phyloP scores from a whole-genome alignment of 352 stramenopile genomes.

The Achlya hypogyna region DNA sequence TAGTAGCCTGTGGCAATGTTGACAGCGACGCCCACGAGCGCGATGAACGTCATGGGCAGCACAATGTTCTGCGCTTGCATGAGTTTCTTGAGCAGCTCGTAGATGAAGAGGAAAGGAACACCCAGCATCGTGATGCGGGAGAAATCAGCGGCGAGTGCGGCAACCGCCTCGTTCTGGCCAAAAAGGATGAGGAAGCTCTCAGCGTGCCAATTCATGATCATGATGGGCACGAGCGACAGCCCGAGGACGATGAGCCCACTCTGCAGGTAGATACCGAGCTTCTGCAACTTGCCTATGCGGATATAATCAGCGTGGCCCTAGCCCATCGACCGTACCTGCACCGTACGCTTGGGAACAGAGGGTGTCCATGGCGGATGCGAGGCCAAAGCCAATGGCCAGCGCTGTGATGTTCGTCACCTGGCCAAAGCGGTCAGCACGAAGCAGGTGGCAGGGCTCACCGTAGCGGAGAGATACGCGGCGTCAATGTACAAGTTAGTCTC shows the following conservation, averaged over 20 bases:
- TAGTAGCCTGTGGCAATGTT: conserved; percentile 69
- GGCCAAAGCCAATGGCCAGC: conserved; percentile 60
- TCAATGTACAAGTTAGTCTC: conserved; percentile 48
- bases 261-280: conserved; percentile 82
- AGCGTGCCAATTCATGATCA: conserved; percentile 70
- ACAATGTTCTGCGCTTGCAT: conserved; percentile 82
- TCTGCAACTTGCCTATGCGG: conserved; percentile 29
- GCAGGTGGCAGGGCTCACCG: conserved; percentile 19
- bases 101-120: conserved; percentile 75
- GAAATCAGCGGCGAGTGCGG: conserved; percentile 61
- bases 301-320: background rate
- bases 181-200: conserved; percentile 47
- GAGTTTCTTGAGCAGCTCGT: conserved; percentile 81
- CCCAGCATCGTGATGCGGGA: conserved; percentile 48
- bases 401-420: conserved; percentile 76
- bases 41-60: conserved; percentile 72
- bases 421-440: background rate
- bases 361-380: conserved; percentile 84
- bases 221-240: conserved; percentile 44
- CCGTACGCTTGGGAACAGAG: conserved; percentile 78
- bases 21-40: conserved; percentile 61
- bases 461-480: conserved; percentile 53
- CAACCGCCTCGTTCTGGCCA: conserved; percentile 52
- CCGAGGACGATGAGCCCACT: conserved; percentile 58
- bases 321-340: conserved; percentile 31